phyloP scores from a whole-genome alignment of 1,139 yeast genomes.

The Candida tetrigidarum region DNA sequence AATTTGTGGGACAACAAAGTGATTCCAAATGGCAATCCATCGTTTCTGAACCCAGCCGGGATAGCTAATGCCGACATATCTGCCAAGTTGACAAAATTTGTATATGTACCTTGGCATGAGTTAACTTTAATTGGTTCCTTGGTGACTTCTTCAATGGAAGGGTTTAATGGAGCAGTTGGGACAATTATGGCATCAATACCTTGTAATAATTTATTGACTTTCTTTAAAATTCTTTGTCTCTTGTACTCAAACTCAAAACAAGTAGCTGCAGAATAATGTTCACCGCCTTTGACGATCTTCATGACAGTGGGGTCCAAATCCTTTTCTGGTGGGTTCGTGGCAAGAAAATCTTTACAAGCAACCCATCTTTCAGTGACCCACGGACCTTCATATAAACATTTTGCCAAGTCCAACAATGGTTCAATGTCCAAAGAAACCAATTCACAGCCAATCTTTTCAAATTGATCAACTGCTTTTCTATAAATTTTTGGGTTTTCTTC shows the following conservation, averaged over 20 bases:
- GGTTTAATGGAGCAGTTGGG: constrained; percentile 94
- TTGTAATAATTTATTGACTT: constrained; percentile 56
- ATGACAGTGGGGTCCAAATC: constrained; percentile 85
- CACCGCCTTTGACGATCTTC: constrained; percentile 77
- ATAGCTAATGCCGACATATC: constrained; percentile 91
- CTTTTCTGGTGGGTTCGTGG: constrained; percentile 70
- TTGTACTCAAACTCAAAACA: constrained; percentile 84
- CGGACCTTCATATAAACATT: constrained; percentile 93
- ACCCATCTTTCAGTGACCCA: constrained; percentile 97
- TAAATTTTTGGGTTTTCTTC: constrained; percentile 72
- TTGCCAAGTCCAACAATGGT: constrained; percentile 81
- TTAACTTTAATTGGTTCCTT: constrained; percentile 83
- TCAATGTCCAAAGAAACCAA: constrained; percentile 69
- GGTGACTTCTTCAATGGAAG: constrained; percentile 71
- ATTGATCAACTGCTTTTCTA: constrained; percentile 59
- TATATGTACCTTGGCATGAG: constrained; percentile 94
- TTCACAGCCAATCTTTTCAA: constrained; percentile 60
- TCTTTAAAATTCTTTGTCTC: constrained; percentile 74
- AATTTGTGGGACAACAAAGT: constrained; percentile 82
- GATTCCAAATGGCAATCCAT: constrained; percentile 89
- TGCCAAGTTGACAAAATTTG: constrained; percentile 93
- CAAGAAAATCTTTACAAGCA: constrained; percentile 75
- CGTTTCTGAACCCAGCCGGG: constrained; percentile 84
- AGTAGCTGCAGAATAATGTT: constrained; percentile 76
- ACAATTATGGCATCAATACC: constrained; percentile 77